Evolutionary conservation across 805 yeast species (phyloP), one percentile per base, ranked within the genome.

Genomic region (Spathaspora boniae): DNA sequence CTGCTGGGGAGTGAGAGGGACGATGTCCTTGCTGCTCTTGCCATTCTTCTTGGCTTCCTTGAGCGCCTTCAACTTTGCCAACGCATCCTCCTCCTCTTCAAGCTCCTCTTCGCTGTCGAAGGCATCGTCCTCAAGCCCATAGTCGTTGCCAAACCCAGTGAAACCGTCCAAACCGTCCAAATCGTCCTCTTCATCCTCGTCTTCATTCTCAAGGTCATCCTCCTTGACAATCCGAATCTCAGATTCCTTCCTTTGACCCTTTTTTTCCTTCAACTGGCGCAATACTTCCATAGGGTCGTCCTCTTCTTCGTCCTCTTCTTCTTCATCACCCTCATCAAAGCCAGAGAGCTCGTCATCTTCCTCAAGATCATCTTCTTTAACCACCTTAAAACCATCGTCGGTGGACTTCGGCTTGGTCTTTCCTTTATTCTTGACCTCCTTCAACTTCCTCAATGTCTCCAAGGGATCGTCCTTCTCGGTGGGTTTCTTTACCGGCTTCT

Each of bases 1-100:
- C 24, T 78, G 80, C 4, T 68, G 67, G 2, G 74, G 67, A 37
- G 6, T 54, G 24, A 5, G 42, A 8, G 30, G 35, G 25, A 30
- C 38, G 39, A 37, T 36, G 34, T 34, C 26, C 43, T 26, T 34
- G 25, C 35, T 27, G 28, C 35, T 19, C 33, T 20, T 27, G 33
- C 33, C 16, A 29, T 26, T 26, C 14, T 24, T 32, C 26, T 31
- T 21, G 26, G 33, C 26, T 56, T 16, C 41, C 45, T 20, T 36
- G 44, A 11, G 37, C 42, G 12, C 42, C 46, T 34, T 42, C 48
- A 8, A 35, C 45, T 8, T 37, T 42, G 8, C 20, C 42, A 18
- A 32, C 43, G 12, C 30, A 29, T 46, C 46, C 40, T 39, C 36
- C 21, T 43, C 47, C 38, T 47, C 38, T 44, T 44, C 34, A n/a